A percentile compares a stretch with the other conserved stretches of the same genome.
These are phyloP conservation scores for Pisolithus tinctorius DNA, from an alignment of 768 basidiomycete genomes.

Conservation along the genomic window DNA sequence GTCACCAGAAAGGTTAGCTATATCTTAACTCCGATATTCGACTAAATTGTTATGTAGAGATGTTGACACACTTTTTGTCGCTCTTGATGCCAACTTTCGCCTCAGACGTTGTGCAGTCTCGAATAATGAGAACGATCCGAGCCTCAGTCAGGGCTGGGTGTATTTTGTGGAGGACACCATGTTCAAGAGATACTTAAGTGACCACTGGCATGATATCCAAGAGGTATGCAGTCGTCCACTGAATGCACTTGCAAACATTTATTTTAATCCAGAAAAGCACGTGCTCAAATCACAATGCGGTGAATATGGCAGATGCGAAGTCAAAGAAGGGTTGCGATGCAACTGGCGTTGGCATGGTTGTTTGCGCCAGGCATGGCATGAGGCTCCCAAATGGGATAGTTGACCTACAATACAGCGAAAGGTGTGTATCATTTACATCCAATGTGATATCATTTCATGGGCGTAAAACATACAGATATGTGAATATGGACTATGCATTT, in stretches of 20 bases:
- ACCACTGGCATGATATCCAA: background rate
- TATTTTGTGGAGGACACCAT: slow-evolving; percentile 19
- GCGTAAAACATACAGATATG: too few relatives aligned
- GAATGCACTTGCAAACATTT: slow-evolving; percentile 27
- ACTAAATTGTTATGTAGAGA: background rate
- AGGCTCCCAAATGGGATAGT: too few relatives aligned
- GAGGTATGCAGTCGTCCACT: slow-evolving; percentile 21
- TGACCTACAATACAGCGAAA: too few relatives aligned
- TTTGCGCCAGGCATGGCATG: too few relatives aligned
- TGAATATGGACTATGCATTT: too few relatives aligned
- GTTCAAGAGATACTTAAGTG: slow-evolving; percentile 17
- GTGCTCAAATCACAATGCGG: too few relatives aligned
- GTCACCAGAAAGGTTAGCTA: too few relatives aligned
- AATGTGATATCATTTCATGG: too few relatives aligned
- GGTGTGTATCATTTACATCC: too few relatives aligned
- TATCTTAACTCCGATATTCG: background rate
- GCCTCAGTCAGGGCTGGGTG: slow-evolving; percentile 17
- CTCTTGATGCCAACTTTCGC: slow-evolving; percentile 30
- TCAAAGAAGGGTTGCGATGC: too few relatives aligned
- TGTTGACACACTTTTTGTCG: slow-evolving; percentile 11
- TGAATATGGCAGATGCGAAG: too few relatives aligned
- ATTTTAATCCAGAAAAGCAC: slow-evolving; percentile 27
- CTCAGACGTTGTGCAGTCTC: slow-evolving; percentile 18
- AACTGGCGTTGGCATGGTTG: too few relatives aligned
- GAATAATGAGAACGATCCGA: slow-evolving; percentile 9